Evolutionary conservation across 2,329 filamentous ascomycete species (phyloP).

Genomic region (Xylaria sp.): DNA sequence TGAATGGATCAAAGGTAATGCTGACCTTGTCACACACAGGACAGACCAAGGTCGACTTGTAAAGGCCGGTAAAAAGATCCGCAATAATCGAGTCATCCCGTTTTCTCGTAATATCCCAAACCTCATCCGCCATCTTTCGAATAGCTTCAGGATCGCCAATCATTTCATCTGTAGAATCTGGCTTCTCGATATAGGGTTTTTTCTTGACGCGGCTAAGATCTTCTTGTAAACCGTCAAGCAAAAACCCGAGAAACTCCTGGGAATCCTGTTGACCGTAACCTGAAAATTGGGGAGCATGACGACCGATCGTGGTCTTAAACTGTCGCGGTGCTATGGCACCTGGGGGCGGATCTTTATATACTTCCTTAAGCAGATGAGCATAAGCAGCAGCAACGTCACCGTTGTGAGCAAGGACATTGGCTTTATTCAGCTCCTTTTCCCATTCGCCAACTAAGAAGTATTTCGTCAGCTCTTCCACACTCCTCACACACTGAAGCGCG

Average conservation of each 20-base stretch:
- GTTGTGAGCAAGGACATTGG: conserved; percentile 85
- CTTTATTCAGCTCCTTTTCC: conserved; percentile 81
- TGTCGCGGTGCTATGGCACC: conserved; percentile 79
- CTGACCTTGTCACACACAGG: conserved; percentile 93
- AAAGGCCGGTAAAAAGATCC: conserved; percentile 96
- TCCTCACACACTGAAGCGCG: conserved; percentile 91
- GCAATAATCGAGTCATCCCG: conserved; percentile 95
- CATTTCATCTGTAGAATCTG: conserved; percentile 97
- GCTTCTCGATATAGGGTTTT: conserved; percentile 97
- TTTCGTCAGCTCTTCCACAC: conserved; percentile 90
- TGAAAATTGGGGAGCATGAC: conserved; percentile 85
- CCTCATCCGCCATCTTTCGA: conserved; percentile 83
- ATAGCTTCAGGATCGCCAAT: conserved; percentile 84
- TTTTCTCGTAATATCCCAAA: conserved; percentile 90
- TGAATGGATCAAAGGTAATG: conserved; percentile 98
- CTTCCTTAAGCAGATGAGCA: conserved; percentile 76
- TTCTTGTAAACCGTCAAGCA: conserved; percentile 94
- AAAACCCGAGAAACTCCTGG: conserved; percentile 94
- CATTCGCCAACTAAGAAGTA: conserved; percentile 85
- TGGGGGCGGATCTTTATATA: conserved; percentile 75
- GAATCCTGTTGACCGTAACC: conserved; percentile 97
- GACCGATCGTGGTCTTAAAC: conserved; percentile 85
- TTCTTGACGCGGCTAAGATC: conserved; percentile 93
- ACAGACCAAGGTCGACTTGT: conserved; percentile 96
- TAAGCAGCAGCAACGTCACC: conserved; percentile 90